Percentiles rank a stretch among this genome's conserved stretches.
These are phyloP conservation scores for Citrullus amarus DNA, from an alignment of 306 rosid species.

Conservation along the genomic window DNA sequence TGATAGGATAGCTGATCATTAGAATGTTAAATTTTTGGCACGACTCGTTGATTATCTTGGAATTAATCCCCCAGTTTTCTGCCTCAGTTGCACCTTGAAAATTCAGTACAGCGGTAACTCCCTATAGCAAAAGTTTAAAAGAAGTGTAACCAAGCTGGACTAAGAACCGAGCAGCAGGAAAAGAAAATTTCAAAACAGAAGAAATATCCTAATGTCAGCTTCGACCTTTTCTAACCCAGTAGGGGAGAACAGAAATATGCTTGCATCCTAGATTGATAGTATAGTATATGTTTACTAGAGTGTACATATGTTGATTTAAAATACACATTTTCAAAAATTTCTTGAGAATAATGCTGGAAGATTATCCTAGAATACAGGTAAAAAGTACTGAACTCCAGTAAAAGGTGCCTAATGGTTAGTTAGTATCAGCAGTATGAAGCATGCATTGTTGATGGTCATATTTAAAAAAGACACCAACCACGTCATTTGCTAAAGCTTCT, in stretches of 20 bases:
- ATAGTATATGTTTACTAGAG: neutral
- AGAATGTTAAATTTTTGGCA: slow-evolving; percentile 70
- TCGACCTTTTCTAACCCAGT: neutral
- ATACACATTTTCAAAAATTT: neutral
- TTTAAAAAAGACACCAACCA: slow-evolving; percentile 27
- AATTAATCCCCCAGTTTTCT: slow-evolving; percentile 84
- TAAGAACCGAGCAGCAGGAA: neutral
- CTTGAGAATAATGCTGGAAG: neutral
- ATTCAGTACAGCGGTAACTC: slow-evolving; percentile 77
- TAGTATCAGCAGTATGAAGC: neutral
- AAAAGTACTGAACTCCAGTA: neutral
- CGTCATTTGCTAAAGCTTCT: slow-evolving; percentile 48
- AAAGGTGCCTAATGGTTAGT: neutral
- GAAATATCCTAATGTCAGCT: slow-evolving; percentile 11
- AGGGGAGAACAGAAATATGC: neutral
- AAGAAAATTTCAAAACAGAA: neutral
- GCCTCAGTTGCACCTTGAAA: slow-evolving; percentile 86
- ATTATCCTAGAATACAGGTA: neutral
- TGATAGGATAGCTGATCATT: slow-evolving; percentile 77
- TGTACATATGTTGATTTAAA: neutral
- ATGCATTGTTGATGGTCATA: neutral
- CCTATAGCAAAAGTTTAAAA: slow-evolving; percentile 43
- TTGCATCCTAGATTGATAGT: neutral
- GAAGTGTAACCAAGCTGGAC: slow-evolving; percentile 1
- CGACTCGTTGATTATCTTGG: slow-evolving; percentile 52